A percentile compares a stretch with the other conserved stretches of the same genome.
Conservation (phyloP, 2,329 filamentous ascomycete genomes). For the Apiospora marii region DNA sequence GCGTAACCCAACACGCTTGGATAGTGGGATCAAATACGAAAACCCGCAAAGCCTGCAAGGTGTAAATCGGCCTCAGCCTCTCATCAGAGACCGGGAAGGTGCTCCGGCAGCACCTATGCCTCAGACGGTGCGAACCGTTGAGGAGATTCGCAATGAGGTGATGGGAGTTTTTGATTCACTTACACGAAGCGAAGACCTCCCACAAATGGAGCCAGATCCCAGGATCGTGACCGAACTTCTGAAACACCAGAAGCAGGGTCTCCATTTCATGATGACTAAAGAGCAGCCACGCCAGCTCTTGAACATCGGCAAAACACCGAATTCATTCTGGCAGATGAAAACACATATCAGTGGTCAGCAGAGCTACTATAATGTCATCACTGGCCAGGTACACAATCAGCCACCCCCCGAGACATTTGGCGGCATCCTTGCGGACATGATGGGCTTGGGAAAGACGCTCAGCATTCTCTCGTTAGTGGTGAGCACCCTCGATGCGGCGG, state of each 20-base stretch:
- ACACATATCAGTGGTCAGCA: slow-evolving; percentile 58
- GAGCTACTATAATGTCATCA: slow-evolving; percentile 85
- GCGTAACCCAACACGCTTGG: slow-evolving; percentile 69
- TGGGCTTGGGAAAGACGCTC: slow-evolving; percentile 87
- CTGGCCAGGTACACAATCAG: slow-evolving; percentile 67
- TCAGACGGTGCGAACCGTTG: slow-evolving; percentile 68
- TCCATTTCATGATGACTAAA: slow-evolving; percentile 84
- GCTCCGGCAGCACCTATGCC: slow-evolving; percentile 33
- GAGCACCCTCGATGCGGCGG: slow-evolving; percentile 68
- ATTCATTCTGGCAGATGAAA: slow-evolving; percentile 79
- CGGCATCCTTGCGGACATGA: slow-evolving; percentile 84
- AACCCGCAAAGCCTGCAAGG: slow-evolving; percentile 75
- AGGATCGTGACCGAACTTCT: slow-evolving; percentile 74
- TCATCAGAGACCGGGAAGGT: slow-evolving; percentile 43
- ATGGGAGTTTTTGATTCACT: slow-evolving; percentile 88
- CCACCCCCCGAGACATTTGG: slow-evolving; percentile 73
- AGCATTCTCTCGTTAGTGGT: slow-evolving; percentile 83
- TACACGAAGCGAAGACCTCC: slow-evolving; percentile 76
- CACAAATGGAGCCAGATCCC: slow-evolving; percentile 71
- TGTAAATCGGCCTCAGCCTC: slow-evolving; percentile 47
- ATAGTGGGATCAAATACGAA: slow-evolving; percentile 73
- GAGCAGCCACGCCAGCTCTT: slow-evolving; percentile 72
- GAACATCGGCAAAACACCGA: slow-evolving; percentile 64
- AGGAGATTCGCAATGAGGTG: slow-evolving; percentile 87
- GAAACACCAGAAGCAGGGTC: slow-evolving; percentile 87